Base-by-base conservation (phyloP, 106 monocot genomes). In the Dioscorea zingiberensis region DNA sequence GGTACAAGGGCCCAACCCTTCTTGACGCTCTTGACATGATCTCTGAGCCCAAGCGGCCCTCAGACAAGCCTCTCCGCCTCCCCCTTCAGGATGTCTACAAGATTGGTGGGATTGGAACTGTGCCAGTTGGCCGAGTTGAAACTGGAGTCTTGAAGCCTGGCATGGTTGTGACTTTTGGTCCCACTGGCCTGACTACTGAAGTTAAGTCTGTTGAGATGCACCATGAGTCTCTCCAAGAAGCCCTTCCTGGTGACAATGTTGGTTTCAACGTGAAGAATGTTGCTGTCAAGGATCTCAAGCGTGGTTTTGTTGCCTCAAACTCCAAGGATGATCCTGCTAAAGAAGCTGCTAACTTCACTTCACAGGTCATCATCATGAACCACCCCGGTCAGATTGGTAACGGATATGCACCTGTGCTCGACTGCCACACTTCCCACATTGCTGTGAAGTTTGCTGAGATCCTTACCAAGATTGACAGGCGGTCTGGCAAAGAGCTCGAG, bases 331-430 rank as follows among this genome's bases (percentile, higher is more conserved):
- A 55, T 67, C 67, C 67, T 54, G 67, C 67, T 2, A 67, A 29
- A 55, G 67, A 67, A 55, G 67, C 67, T 55, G 67, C 67, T 18
- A 67, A 64, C 64, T 64, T 64, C 55, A 67, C 67, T 19, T 67
- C 67, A n/a, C 67, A 67, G 67, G 67, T 67, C 32, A 67, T 67
- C 55, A 67, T 67, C 55, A 67, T 67, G 67, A 67, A 67, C 67
- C 67, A 67, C 30, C 67, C 67, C 21, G 67, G 67, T 21, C 67
- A 67, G 67, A 67, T 67, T 13, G 67, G 67, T 6, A 67, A 67
- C 30, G 67, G 67, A 28, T 67, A 67, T 55, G 67, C 67, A 21
- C 67, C 67, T 19, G 67, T 67, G 6, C 67, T 67, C 29, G 67
- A 67, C 30, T 67, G 67, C 67, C 67, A 55, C 30, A 67, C 67